Evolutionary conservation across 495 filamentous ascomycete species (phyloP), one percentile per base, ranked within the genome.

Genomic region (Saxispiralis lemnorum): DNA sequence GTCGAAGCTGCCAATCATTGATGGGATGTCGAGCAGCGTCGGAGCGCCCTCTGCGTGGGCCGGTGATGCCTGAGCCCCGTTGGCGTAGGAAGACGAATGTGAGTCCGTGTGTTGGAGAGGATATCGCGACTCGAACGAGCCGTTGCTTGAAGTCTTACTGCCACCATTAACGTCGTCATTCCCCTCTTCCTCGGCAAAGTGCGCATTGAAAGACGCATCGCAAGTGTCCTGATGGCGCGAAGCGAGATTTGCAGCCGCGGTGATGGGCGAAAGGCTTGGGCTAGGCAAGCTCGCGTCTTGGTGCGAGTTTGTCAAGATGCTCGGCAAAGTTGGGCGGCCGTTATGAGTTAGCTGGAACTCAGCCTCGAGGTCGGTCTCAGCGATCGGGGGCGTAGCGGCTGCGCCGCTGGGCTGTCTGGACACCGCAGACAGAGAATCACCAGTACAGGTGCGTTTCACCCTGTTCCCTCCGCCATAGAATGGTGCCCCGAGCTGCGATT

Each of bases 281-380:
- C 89, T 96, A 28, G 92, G 92, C 39, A 99, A 66, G 57, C 84
- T 95, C 48, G 81, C 81, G 61, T 93, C 86, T 57, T 89, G 82
- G 19, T 75, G 73, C 21, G 75, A 73, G 20, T 69, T 60, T 1
- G 76, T 75, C 54, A 77, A 80, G 41, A 79, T 63, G 28, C 45
- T 52, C 24, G 43, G 50, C 16, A 46, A 33, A n/a, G 49, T 31
- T 51, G 57, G 36, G 40, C 46, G 38, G 17, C 43, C 24, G 18
- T 14, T n/a, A 36, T 33, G 7, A 10, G 30, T 39, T 2, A 12
- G 40, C n/a, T 31, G 46, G 13, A 34, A 33, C 14, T 47, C 47
- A 11, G 52, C 49, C 34, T 61, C 60, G 45, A 60, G 20, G 43
- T 63, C 61, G 28, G 46, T 64, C 39, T 63, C 62, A 16, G 48